Conservation (phyloP, 306 rosid species). For the cucumber (Cucumis sativus) region Cucumber_9930_V3 NC_026660.2:30526501-30527000, state of each 20-base stretch:
- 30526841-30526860: conserved; percentile 74
- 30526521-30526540: conserved; percentile 19
- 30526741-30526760: conserved; percentile 50
- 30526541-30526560: conserved; percentile 34
- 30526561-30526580: conserved; percentile 49
- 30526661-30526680: conserved; percentile 5
- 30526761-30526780: conserved; percentile 44
- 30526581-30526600: conserved; percentile 29
- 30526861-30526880: conserved; percentile 91
- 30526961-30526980: background rate
- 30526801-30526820: conserved; percentile 62
- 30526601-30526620: conserved; percentile 25
- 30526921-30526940: background rate
- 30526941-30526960: background rate
- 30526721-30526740: conserved; percentile 41
- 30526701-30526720: conserved; percentile 35
- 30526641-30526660: conserved; percentile 16
- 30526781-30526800: conserved; percentile 33
- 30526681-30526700: conserved; percentile 7
- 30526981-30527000: background rate
- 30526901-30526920: background rate
- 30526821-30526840: conserved; percentile 94
- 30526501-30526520: conserved; percentile 9
- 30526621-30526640: conserved; percentile 19
- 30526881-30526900: conserved; percentile 64